Evolutionary conservation across 2,329 filamentous ascomycete species (phyloP).

Genomic region (Curvularia hawaiiensis): DNA sequence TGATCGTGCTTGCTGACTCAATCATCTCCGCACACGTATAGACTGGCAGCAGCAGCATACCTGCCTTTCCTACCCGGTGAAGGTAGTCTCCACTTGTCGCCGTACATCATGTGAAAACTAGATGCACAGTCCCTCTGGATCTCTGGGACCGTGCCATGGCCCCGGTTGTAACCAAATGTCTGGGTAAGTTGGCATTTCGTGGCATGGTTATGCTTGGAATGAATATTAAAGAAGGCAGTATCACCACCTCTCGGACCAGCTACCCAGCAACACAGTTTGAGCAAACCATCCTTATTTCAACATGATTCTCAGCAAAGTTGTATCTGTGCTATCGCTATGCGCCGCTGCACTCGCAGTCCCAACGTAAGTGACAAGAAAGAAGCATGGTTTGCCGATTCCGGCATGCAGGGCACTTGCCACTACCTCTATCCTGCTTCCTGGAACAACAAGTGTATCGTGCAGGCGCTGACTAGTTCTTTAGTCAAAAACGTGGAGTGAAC

Average conservation of each 20-base stretch:
- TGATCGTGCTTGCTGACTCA: constrained; percentile 16
- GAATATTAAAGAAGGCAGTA: constrained; percentile 14
- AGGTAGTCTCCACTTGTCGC: constrained; percentile 6
- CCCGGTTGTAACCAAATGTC: constrained; percentile 4
- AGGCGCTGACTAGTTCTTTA: constrained; percentile 22
- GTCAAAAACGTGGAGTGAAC: constrained; percentile 42
- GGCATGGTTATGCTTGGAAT: constrained; percentile 11
- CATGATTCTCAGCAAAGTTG: constrained; percentile 34
- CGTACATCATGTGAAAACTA: constrained; percentile 16
- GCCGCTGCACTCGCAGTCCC: constrained; percentile 35
- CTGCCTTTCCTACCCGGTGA: constrained; percentile 4
- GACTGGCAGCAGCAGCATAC: constrained; percentile 10
- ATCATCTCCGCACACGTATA: constrained; percentile 13
- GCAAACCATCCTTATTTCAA: constrained; percentile 15
- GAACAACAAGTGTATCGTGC: neutral
- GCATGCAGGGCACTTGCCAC: neutral
- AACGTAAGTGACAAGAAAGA: constrained; percentile 31
- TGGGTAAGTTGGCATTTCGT: constrained; percentile 11
- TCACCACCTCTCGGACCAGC: constrained; percentile 13
- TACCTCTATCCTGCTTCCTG: neutral
- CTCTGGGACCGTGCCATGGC: constrained; percentile 7
- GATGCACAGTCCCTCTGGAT: neutral
- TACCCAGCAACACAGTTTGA: constrained; percentile 15
- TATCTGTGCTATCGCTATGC: constrained; percentile 32
- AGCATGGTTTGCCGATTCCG: constrained; percentile 9